A percentile compares a stretch with the other conserved stretches of the same genome.
phyloP scores from a whole-genome alignment of 2,329 filamentous ascomycete genomes.

The Claviceps digitariae region DNA sequence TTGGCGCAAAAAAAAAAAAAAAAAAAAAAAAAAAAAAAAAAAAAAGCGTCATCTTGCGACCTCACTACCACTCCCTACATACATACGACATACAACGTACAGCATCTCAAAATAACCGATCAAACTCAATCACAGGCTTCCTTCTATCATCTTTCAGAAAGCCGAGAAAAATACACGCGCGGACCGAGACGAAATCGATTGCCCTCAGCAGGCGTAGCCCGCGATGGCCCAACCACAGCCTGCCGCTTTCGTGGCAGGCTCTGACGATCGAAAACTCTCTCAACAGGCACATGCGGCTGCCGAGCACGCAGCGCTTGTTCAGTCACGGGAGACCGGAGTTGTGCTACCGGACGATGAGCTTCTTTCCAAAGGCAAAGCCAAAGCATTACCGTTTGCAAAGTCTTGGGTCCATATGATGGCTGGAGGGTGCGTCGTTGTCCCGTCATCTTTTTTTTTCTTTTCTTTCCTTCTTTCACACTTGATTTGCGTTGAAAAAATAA shows the following conservation, averaged over 20 bases:
- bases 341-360: conserved; percentile 30
- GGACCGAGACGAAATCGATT: background rate
- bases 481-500: background rate
- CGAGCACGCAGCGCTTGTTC: conserved; percentile 30
- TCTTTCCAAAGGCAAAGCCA: conserved; percentile 18
- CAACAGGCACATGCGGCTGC: conserved; percentile 16
- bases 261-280: conserved; percentile 18
- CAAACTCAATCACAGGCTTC: background rate
- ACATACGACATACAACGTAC: background rate
- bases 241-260: conserved; percentile 16
- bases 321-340: conserved; percentile 50
- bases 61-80: background rate
- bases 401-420: conserved; percentile 89
- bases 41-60: background rate
- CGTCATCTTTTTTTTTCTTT: background rate
- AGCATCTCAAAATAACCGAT: background rate
- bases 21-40: background rate
- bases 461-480: background rate
- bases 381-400: conserved; percentile 46
- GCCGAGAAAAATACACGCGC: background rate
- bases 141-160: background rate
- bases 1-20: background rate
- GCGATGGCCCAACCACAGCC: conserved; percentile 21
- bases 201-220: background rate
- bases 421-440: conserved; percentile 54